These are phyloP conservation scores for Pyrenophora graminea DNA, from an alignment of 2,329 filamentous ascomycete species.

Conservation along the genomic window DNA sequence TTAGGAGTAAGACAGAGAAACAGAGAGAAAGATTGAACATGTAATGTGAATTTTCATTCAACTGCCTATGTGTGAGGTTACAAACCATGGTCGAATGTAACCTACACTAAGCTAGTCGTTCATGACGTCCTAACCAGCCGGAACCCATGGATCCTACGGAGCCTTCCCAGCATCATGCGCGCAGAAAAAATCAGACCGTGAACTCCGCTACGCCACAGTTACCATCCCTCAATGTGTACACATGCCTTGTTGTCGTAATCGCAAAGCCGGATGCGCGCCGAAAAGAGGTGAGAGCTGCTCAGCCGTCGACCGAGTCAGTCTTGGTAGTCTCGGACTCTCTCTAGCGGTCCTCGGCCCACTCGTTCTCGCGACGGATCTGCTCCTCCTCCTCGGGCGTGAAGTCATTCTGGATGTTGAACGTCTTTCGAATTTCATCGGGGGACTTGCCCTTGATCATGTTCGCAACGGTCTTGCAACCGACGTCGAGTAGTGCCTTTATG, in stretches of 20 bases:
- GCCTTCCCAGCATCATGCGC: conserved; percentile 6
- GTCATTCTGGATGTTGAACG: conserved; percentile 99
- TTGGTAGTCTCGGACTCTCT: background rate
- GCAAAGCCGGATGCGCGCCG: conserved; percentile 4
- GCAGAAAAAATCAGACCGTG: conserved; percentile 9
- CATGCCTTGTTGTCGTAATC: conserved; percentile 4
- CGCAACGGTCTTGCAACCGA: conserved; percentile 98
- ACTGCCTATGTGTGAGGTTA: conserved; percentile 1
- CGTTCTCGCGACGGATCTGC: conserved; percentile 70
- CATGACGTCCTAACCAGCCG: conserved; percentile 5
- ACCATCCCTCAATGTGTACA: conserved; percentile 1
- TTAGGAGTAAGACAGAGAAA: background rate
- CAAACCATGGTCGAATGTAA: conserved; percentile 6
- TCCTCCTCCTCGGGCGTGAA: conserved; percentile 99
- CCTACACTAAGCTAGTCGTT: conserved; percentile 1
- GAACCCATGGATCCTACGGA: conserved; percentile 1
- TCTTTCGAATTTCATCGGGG: conserved; percentile 98
- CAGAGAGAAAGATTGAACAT: background rate
- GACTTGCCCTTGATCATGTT: conserved; percentile 99
- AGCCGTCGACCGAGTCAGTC: background rate
- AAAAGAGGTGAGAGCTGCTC: background rate
- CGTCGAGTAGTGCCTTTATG: conserved; percentile 96
- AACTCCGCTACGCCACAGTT: conserved; percentile 18
- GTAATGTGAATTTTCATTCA: conserved; percentile 9
- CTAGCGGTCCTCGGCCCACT: conserved; percentile 54